Evolutionary conservation across 1,139 yeast species (phyloP).

Genomic region (Hyphopichia khmerensis): DNA sequence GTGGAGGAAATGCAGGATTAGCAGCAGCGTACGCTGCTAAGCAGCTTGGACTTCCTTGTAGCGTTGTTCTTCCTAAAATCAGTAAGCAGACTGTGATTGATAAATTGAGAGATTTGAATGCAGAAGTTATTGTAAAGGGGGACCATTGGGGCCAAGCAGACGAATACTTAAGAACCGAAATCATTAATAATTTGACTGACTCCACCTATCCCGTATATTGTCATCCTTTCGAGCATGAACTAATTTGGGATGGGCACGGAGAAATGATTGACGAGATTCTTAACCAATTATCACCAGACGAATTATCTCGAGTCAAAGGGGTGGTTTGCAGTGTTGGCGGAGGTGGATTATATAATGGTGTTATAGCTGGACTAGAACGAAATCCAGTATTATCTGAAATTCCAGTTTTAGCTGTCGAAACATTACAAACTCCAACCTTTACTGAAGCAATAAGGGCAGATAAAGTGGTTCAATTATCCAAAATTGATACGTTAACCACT

Average conservation of each 20-base stretch:
- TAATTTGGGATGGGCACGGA: conserved; percentile 70
- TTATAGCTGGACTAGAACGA: conserved; percentile 52
- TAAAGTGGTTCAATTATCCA: conserved; percentile 41
- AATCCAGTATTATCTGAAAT: conserved; percentile 32
- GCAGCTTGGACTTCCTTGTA: conserved; percentile 47
- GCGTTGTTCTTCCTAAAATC: conserved; percentile 62
- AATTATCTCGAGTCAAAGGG: conserved; percentile 45
- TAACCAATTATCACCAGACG: conserved; percentile 30
- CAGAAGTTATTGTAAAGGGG: conserved; percentile 56
- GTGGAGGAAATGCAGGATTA: conserved; percentile 80
- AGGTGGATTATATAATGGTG: conserved; percentile 69
- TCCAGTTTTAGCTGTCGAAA: conserved; percentile 57
- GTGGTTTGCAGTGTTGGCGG: conserved; percentile 73
- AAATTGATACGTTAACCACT: conserved; percentile 57
- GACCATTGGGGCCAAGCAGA: conserved; percentile 69
- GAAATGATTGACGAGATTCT: conserved; percentile 57
- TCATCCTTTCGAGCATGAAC: conserved; percentile 67
- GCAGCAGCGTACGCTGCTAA: conserved; percentile 68
- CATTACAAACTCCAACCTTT: conserved; percentile 60
- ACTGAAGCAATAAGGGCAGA: conserved; percentile 46
- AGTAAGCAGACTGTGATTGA: conserved; percentile 34
- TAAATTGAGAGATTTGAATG: conserved; percentile 45
- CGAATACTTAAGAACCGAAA: conserved; percentile 35
- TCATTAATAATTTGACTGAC: conserved; percentile 30
- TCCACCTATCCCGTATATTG: conserved; percentile 51